Percentiles rank a stretch among this genome's conserved stretches.
phyloP scores from a whole-genome alignment of 352 stramenopile species.

The Blastocystis sp. region DNA sequence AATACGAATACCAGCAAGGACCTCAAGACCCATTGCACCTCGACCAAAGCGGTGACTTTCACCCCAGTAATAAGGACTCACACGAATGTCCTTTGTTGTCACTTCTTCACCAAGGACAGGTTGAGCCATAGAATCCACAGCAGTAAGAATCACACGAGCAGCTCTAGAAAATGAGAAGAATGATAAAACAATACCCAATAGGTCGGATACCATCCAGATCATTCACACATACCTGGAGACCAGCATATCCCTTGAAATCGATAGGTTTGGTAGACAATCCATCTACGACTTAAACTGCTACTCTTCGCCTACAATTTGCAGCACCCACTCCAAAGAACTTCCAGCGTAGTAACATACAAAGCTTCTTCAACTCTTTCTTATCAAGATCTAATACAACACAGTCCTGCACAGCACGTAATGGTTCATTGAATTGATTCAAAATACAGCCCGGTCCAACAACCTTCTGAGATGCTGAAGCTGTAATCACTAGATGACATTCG shows the following conservation, averaged over 20 bases:
- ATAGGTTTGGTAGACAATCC: neutral
- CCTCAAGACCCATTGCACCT: slow-evolving; percentile 36
- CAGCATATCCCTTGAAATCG: slow-evolving; percentile 11
- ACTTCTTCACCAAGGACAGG: neutral
- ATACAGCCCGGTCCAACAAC: slow-evolving; percentile 8
- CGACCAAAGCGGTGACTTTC: slow-evolving; percentile 33
- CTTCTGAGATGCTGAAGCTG: neutral
- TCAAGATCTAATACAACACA: slow-evolving; percentile 31
- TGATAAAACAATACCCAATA: neutral
- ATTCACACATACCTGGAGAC: slow-evolving; percentile 50
- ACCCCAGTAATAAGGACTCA: slow-evolving; percentile 5
- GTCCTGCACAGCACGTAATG: neutral
- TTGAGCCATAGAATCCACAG: slow-evolving; percentile 23
- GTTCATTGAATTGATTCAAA: slow-evolving; percentile 25
- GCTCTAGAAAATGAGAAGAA: neutral
- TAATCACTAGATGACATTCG: neutral
- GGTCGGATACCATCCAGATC: neutral
- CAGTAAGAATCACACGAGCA: neutral
- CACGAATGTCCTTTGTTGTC: neutral
- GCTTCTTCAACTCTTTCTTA: slow-evolving; percentile 46
- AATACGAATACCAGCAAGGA: slow-evolving; percentile 4
- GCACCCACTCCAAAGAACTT: slow-evolving; percentile 29
- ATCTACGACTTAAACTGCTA: neutral
- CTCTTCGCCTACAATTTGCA: neutral
- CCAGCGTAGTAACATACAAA: slow-evolving; percentile 51